A percentile compares a stretch with the other conserved stretches of the same genome.
These are phyloP conservation scores for Penicillium nucicola DNA, from an alignment of 495 filamentous ascomycete species.

Conservation along the genomic window DNA sequence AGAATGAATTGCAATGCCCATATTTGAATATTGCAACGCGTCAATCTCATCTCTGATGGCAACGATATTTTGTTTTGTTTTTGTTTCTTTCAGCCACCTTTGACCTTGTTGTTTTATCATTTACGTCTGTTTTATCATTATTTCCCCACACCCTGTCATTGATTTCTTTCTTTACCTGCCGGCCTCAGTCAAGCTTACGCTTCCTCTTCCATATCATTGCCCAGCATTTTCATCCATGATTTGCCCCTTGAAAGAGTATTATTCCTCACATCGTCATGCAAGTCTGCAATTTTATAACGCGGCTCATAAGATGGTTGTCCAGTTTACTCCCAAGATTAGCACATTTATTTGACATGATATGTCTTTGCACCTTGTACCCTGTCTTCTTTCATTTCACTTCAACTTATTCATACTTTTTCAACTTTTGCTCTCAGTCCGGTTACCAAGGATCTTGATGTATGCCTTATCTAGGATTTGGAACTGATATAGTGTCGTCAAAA, in stretches of 20 bases:
- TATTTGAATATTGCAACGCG: conserved; percentile 3
- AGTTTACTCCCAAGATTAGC: no score
- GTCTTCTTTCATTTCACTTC: no score
- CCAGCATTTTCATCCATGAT: background rate
- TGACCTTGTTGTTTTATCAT: background rate
- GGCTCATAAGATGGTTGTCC: background rate
- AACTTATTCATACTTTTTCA: background rate
- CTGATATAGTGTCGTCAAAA: background rate
- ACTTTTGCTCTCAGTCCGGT: background rate
- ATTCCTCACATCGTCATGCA: background rate
- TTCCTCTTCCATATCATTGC: background rate
- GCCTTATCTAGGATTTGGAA: background rate
- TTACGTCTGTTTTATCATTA: background rate
- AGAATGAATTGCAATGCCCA: conserved; percentile 5
- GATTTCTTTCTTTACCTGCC: no score
- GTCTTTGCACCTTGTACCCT: no score
- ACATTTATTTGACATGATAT: no score
- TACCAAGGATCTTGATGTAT: background rate
- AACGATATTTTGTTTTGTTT: background rate
- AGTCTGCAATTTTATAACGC: background rate
- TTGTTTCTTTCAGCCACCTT: background rate
- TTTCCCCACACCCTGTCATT: no score
- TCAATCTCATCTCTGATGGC: background rate
- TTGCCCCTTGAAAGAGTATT: background rate
- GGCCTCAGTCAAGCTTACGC: no score